phyloP scores from a whole-genome alignment of 163 green algal species.

The Scenedesmus sp. region DNA sequence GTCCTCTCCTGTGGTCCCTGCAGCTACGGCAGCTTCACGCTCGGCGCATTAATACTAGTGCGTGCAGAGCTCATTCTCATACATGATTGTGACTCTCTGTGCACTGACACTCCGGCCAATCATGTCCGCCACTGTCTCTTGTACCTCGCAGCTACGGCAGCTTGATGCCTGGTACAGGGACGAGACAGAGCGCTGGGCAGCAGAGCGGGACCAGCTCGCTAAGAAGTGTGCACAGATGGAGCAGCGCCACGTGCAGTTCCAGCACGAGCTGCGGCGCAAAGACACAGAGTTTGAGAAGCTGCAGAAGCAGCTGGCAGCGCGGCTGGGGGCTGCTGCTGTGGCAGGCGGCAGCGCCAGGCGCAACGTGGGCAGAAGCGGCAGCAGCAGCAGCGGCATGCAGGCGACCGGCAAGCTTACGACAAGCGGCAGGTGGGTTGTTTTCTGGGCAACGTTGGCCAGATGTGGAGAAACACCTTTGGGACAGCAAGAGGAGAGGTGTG shows the following conservation, averaged over 20 bases:
- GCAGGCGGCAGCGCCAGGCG: not conserved
- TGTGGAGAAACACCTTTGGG: not conserved
- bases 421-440: not conserved
- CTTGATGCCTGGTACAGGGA: constrained; percentile 42
- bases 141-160: constrained; percentile 30
- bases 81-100: not conserved
- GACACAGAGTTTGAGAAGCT: constrained; percentile 47
- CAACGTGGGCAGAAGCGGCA: not conserved
- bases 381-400: constrained; percentile 30
- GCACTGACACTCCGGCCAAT: not conserved
- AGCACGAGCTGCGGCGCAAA: constrained; percentile 40
- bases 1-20: no score
- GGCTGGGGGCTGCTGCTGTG: not conserved
- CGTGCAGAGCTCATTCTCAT: no score
- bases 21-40: no score
- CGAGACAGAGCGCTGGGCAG: constrained; percentile 27
- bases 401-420: not conserved
- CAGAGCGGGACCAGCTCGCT: constrained; percentile 22
- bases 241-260: constrained; percentile 47
- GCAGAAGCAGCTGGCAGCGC: constrained; percentile 24
- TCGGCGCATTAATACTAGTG: no score
- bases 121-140: not conserved
- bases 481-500: not conserved
- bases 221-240: constrained; percentile 19
- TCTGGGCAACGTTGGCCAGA: not conserved